phyloP scores from a whole-genome alignment of 164 flowering plant species.

The Malania oleifera region DNA sequence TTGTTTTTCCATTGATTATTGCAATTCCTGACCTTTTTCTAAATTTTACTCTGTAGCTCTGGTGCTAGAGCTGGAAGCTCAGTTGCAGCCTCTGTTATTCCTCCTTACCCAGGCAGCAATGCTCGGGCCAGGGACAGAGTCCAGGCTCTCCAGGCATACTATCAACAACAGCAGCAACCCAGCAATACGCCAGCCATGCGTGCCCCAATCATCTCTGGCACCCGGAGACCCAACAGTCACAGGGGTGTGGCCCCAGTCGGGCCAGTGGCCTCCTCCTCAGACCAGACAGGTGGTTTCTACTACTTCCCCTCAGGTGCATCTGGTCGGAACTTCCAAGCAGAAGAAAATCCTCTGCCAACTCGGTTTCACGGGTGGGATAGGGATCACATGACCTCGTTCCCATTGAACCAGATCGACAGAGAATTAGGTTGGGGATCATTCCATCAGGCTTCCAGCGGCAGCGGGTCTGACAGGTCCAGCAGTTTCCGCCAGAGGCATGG shows the following conservation, averaged over 20 bases:
- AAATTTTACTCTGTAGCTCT: conserved; percentile 43
- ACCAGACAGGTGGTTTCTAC: conserved; percentile 50
- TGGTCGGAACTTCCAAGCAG: conserved; percentile 52
- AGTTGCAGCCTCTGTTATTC: conserved; percentile 51
- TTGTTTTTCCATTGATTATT: too few relatives aligned
- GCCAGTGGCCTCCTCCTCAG: conserved; percentile 52
- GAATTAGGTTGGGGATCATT: conserved; percentile 60
- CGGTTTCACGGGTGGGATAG: conserved; percentile 73
- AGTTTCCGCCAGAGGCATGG: conserved; percentile 71
- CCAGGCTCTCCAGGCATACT: conserved; percentile 68
- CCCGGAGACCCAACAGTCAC: conserved; percentile 45
- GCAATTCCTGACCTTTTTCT: too few relatives aligned
- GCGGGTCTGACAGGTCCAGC: conserved; percentile 46
- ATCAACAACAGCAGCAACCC: conserved; percentile 47
- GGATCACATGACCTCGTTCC: conserved; percentile 58
- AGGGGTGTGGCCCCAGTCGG: conserved; percentile 41
- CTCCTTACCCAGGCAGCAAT: conserved; percentile 69
- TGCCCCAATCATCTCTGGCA: conserved; percentile 30
- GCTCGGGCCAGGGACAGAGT: conserved; percentile 65
- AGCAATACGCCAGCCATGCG: conserved; percentile 37
- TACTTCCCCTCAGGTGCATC: conserved; percentile 53
- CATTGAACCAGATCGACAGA: conserved; percentile 52
- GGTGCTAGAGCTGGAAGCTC: conserved; percentile 56
- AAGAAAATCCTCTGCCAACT: conserved; percentile 41
- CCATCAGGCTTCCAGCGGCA: conserved; percentile 45